These are phyloP conservation scores for Rubroshorea leprosula DNA, from an alignment of 345 rosid species.

Conservation along the genomic window DNA sequence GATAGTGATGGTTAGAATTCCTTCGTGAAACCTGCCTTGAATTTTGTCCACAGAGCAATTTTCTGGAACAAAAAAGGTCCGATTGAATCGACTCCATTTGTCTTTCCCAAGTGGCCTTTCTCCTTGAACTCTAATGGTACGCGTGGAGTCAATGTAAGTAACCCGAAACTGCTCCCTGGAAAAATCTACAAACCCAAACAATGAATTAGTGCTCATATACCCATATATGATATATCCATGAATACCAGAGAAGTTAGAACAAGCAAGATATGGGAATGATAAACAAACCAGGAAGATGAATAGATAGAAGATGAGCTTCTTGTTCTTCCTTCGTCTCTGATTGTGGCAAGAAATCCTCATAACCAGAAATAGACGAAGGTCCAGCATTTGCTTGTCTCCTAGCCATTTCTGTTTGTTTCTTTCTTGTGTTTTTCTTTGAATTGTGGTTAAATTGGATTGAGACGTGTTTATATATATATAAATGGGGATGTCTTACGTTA, in stretches of 20 bases:
- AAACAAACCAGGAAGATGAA: neutral
- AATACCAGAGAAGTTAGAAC: too few species aligned
- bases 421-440: neutral
- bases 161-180: slow-evolving; percentile 43
- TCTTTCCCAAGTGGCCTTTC: slow-evolving; percentile 30
- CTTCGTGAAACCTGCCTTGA: slow-evolving; percentile 33
- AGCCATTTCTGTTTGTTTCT: neutral
- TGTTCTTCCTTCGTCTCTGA: neutral
- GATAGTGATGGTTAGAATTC: slow-evolving; percentile 40
- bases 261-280: neutral
- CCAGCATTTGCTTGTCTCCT: neutral
- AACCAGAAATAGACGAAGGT: too few species aligned
- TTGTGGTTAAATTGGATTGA: neutral
- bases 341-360: neutral
- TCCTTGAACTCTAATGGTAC: slow-evolving; percentile 38
- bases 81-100: slow-evolving; percentile 35
- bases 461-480: neutral
- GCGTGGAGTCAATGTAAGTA: slow-evolving; percentile 25
- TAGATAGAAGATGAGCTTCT: neutral
- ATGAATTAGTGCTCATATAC: too few species aligned
- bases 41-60: slow-evolving; percentile 43
- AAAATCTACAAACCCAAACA: slow-evolving; percentile 27
- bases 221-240: too few species aligned
- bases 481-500: too few species aligned
- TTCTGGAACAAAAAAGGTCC: slow-evolving; percentile 39